A percentile compares a stretch with the other conserved stretches of the same genome.
Evolutionary conservation across 345 rosid species (phyloP).

Genomic region (Populus davidiana): DNA sequence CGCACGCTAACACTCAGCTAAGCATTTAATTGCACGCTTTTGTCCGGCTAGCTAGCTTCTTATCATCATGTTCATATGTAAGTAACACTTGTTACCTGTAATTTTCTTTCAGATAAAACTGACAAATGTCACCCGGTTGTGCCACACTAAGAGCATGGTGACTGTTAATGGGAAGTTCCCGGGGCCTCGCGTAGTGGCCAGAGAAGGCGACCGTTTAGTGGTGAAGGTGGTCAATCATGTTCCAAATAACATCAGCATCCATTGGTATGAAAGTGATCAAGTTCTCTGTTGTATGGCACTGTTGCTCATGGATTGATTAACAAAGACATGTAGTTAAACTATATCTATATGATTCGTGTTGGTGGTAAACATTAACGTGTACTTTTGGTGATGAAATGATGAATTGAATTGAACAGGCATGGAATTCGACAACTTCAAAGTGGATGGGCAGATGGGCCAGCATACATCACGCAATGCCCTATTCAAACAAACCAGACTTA

Average conservation of each 20-base stretch:
- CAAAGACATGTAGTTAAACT: neutral
- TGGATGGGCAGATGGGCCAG: constrained; percentile 87
- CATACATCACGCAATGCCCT: constrained; percentile 72
- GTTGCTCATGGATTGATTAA: neutral
- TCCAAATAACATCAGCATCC: constrained; percentile 46
- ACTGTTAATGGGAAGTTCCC: constrained; percentile 56
- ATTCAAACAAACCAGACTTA: constrained; percentile 60
- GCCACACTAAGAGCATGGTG: constrained; percentile 46
- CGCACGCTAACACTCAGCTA: neutral
- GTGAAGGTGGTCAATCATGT: constrained; percentile 51
- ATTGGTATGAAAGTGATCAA: constrained; percentile 38
- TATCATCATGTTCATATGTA: no score
- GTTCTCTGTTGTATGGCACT: neutral
- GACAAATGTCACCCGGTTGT: constrained; percentile 45
- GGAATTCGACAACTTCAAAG: constrained; percentile 62
- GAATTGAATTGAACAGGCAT: constrained; percentile 43
- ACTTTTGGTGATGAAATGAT: neutral
- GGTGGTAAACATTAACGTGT: neutral
- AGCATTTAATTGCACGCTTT: no score
- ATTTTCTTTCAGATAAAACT: constrained; percentile 29
- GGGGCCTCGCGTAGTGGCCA: constrained; percentile 47
- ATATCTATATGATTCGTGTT: neutral
- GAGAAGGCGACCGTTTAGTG: constrained; percentile 52
- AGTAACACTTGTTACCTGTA: no score
- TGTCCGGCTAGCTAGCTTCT: neutral